Conservation (phyloP, 176 grass and related monocot species). For the Alloteropsis semialata region DNA sequence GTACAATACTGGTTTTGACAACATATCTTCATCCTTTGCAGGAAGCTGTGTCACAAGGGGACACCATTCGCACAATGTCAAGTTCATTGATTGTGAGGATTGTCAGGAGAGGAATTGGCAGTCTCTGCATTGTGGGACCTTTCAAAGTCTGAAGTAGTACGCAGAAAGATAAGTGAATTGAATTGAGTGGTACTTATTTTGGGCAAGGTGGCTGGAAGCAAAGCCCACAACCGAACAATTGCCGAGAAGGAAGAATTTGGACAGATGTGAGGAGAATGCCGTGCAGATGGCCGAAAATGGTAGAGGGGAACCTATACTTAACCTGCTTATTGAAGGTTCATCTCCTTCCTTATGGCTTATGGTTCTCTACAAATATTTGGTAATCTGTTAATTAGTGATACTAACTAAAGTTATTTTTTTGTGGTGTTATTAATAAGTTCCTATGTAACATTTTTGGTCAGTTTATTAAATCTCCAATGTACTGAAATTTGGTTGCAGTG, state of each 20-base stretch:
- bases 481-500: no score
- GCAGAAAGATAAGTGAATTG: constrained; percentile 44
- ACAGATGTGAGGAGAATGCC: constrained; percentile 46
- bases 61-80: constrained; percentile 47
- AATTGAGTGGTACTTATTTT: constrained; percentile 58
- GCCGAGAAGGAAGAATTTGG: constrained; percentile 54
- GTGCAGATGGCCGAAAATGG: constrained; percentile 74
- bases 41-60: constrained; percentile 43
- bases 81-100: constrained; percentile 52
- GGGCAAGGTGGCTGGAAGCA: constrained; percentile 42
- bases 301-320: constrained; percentile 55
- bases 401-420: no score
- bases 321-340: constrained; percentile 58
- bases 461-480: no score
- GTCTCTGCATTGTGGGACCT: constrained; percentile 54
- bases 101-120: constrained; percentile 58
- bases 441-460: no score
- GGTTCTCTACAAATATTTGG: neutral
- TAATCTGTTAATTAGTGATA: neutral
- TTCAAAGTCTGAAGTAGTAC: constrained; percentile 43
- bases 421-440: no score
- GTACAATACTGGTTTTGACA: neutral
- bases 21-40: constrained; percentile 11
- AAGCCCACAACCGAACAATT: constrained; percentile 11
- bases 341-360: neutral